Evolutionary conservation across 2,329 filamentous ascomycete genomes (phyloP).

Genomic region (Tolypocladium guangdongense): DNA sequence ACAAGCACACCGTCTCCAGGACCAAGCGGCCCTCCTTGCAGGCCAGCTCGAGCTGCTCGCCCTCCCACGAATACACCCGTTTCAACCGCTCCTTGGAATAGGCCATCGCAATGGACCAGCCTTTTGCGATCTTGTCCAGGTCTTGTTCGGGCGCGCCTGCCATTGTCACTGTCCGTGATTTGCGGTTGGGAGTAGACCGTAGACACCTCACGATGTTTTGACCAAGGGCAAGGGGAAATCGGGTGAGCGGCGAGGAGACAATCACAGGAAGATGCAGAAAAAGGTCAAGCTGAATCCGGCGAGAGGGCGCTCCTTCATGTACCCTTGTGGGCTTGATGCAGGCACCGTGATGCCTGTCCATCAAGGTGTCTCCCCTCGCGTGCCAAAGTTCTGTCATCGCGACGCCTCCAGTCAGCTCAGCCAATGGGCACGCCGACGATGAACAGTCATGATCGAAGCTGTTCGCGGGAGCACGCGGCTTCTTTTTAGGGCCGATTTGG

Average conservation of each 20-base stretch:
- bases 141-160: constrained; percentile 16
- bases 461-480: not conserved
- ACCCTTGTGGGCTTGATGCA: not conserved
- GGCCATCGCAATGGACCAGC: constrained; percentile 25
- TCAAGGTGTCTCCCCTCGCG: constrained; percentile 1
- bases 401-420: not conserved
- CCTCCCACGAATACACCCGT: constrained; percentile 19
- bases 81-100: constrained; percentile 23
- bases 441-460: not conserved
- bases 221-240: no score
- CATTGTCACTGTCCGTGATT: constrained; percentile 6
- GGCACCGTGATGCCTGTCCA: constrained; percentile 1
- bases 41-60: constrained; percentile 21
- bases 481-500: not conserved
- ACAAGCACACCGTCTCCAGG: constrained; percentile 28
- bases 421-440: not conserved
- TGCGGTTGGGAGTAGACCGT: not conserved
- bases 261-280: not conserved
- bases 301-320: not conserved
- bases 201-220: not conserved
- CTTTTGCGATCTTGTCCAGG: constrained; percentile 23
- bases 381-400: not conserved
- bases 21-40: constrained; percentile 21
- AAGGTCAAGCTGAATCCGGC: not conserved
- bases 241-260: no score